phyloP scores from a whole-genome alignment of 2,329 filamentous ascomycete genomes.

The Mycosphaerella arachidis region DNA sequence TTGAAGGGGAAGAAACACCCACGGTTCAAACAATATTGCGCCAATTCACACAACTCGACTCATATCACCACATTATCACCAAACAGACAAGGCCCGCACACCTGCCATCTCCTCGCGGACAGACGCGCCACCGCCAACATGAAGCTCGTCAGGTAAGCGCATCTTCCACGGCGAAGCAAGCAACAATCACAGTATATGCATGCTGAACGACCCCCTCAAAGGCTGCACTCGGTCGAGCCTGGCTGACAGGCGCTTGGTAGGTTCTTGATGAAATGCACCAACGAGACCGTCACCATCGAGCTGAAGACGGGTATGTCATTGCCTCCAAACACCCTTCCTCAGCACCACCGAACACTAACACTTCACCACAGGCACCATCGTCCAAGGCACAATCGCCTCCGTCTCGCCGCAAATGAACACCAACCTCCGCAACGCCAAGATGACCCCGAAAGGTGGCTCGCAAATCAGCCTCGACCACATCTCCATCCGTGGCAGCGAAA shows the following conservation, averaged over 20 bases:
- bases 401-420: slow-evolving; percentile 99
- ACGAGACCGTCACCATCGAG: slow-evolving; percentile 97
- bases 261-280: slow-evolving; percentile 98
- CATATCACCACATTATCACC: neutral
- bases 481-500: slow-evolving; percentile 92
- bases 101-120: neutral
- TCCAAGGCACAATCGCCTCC: slow-evolving; percentile 93
- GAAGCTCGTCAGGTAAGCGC: slow-evolving; percentile 90
- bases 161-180: slow-evolving; percentile 21
- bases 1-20: neutral
- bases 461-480: slow-evolving; percentile 87
- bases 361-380: slow-evolving; percentile 68
- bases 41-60: neutral
- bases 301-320: slow-evolving; percentile 79
- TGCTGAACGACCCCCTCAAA: slow-evolving; percentile 46
- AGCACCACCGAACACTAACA: slow-evolving; percentile 1
- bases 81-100: neutral
- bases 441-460: slow-evolving; percentile 85
- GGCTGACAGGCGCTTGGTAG: slow-evolving; percentile 48
- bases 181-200: slow-evolving; percentile 30
- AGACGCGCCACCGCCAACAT: slow-evolving; percentile 53
- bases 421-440: slow-evolving; percentile 89
- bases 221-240: slow-evolving; percentile 37
- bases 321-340: neutral
- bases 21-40: neutral